Evolutionary conservation across 1,284 basidiomycete genomes (phyloP).

Genomic region (Papiliotrema nemorosa): DNA sequence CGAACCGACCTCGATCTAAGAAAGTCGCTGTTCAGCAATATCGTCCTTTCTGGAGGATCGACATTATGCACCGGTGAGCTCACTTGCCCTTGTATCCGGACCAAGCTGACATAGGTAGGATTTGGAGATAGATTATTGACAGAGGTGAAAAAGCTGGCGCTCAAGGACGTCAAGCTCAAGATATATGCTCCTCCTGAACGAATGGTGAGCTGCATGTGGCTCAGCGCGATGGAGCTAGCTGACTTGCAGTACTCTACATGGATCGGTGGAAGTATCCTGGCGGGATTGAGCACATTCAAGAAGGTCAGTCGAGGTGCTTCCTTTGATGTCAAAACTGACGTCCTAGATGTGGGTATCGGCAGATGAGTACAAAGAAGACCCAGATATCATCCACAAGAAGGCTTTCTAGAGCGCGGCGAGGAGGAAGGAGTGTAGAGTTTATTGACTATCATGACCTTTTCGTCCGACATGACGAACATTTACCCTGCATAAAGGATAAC

Average conservation of each 20-base stretch:
- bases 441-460: background rate
- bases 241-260: conserved; percentile 80
- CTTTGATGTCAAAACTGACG: background rate
- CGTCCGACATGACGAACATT: background rate
- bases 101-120: conserved; percentile 54
- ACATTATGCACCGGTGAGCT: conserved; percentile 83
- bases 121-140: conserved; percentile 94
- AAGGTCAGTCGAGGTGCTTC: conserved; percentile 59
- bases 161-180: conserved; percentile 98
- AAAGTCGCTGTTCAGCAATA: conserved; percentile 92
- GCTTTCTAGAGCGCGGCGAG: conserved; percentile 29
- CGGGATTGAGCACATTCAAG: conserved; percentile 94
- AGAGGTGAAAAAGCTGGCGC: conserved; percentile 93
- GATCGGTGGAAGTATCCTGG: conserved; percentile 96
- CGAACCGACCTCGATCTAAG: conserved; percentile 70
- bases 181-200: conserved; percentile 99
- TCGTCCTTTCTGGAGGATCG: conserved; percentile 94
- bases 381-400: conserved; percentile 81
- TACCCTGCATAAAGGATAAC: background rate
- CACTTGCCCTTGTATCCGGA: background rate
- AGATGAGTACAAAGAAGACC: conserved; percentile 99
- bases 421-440: background rate
- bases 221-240: background rate
- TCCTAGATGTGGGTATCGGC: conserved; percentile 95
- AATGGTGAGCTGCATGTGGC: conserved; percentile 54